phyloP scores from a whole-genome alignment of 352 stramenopile species.

The Phytophthora niederhauseri region DNA sequence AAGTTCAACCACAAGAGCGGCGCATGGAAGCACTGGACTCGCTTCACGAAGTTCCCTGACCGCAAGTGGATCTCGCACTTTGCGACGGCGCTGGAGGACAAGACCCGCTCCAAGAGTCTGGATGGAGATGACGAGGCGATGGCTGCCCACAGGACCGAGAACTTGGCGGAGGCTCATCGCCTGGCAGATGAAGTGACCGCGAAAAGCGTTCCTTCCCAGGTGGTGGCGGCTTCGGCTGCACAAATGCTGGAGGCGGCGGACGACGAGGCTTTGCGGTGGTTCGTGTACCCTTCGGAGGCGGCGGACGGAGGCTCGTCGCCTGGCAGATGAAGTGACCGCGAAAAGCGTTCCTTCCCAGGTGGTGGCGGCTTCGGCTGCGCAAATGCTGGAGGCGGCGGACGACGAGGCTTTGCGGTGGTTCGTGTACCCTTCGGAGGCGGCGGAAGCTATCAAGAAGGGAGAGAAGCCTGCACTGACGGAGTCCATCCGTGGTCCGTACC shows the following conservation, averaged over 20 bases:
- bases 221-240: slow-evolving; percentile 40
- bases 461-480: slow-evolving; percentile 71
- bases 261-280: slow-evolving; percentile 72
- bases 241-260: slow-evolving; percentile 62
- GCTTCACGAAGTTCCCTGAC: slow-evolving; percentile 57
- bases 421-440: slow-evolving; percentile 75
- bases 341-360: slow-evolving; percentile 33
- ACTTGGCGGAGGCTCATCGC: slow-evolving; percentile 42
- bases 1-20: slow-evolving; percentile 96
- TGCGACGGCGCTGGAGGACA: slow-evolving; percentile 35
- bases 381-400: slow-evolving; percentile 59
- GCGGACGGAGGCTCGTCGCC: slow-evolving; percentile 34
- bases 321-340: slow-evolving; percentile 36
- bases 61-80: slow-evolving; percentile 68
- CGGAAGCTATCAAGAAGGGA: slow-evolving; percentile 86
- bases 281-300: slow-evolving; percentile 75
- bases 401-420: slow-evolving; percentile 77
- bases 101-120: slow-evolving; percentile 30
- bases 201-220: slow-evolving; percentile 31
- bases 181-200: slow-evolving; percentile 38
- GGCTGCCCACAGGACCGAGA: slow-evolving; percentile 44
- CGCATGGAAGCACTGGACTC: slow-evolving; percentile 90
- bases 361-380: slow-evolving; percentile 41
- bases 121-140: slow-evolving; percentile 43
- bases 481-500: slow-evolving; percentile 52